Evolutionary conservation across 306 rosid genomes (phyloP).

Genomic region (Elaeagnus macrophylla): DNA sequence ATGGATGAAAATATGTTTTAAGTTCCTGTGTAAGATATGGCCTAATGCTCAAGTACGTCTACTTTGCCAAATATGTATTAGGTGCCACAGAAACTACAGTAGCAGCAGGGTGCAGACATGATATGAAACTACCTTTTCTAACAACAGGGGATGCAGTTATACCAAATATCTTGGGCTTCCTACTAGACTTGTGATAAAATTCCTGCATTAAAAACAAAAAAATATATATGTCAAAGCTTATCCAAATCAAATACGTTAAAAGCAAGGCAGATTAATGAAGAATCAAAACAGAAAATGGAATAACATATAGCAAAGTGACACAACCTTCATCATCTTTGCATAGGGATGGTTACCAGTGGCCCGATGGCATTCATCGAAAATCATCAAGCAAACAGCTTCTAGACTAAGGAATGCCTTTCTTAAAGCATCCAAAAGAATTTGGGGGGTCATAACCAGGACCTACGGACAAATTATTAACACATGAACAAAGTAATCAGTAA

Average conservation of each 20-base stretch:
- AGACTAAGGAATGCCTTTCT: conserved; percentile 67
- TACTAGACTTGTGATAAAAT: conserved; percentile 62
- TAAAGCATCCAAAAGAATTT: conserved; percentile 72
- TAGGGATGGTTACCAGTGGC: conserved; percentile 85
- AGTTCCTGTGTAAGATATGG: too few species aligned
- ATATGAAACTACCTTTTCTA: conserved; percentile 43
- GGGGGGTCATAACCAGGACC: conserved; percentile 95
- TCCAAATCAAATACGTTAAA: not conserved
- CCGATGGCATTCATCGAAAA: conserved; percentile 82
- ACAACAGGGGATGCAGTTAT: conserved; percentile 90
- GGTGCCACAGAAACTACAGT: not conserved
- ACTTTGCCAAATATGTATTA: not conserved
- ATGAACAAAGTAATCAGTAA: not conserved
- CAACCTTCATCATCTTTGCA: conserved; percentile 79
- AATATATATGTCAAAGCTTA: conserved; percentile 8
- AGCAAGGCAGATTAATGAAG: conserved; percentile 15
- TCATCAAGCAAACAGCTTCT: conserved; percentile 54
- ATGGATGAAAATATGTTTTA: too few species aligned
- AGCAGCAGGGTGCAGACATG: not conserved
- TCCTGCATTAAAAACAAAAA: conserved; percentile 50
- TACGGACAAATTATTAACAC: conserved; percentile 18
- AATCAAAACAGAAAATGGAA: conserved; percentile 7
- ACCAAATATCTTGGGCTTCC: conserved; percentile 82
- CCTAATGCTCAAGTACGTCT: too few species aligned
- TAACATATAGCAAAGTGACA: conserved; percentile 9